A percentile compares a stretch with the other conserved stretches of the same genome.
Evolutionary conservation across 495 filamentous ascomycete genomes (phyloP).

Genomic region (Ascodesmis nigricans): DNA sequence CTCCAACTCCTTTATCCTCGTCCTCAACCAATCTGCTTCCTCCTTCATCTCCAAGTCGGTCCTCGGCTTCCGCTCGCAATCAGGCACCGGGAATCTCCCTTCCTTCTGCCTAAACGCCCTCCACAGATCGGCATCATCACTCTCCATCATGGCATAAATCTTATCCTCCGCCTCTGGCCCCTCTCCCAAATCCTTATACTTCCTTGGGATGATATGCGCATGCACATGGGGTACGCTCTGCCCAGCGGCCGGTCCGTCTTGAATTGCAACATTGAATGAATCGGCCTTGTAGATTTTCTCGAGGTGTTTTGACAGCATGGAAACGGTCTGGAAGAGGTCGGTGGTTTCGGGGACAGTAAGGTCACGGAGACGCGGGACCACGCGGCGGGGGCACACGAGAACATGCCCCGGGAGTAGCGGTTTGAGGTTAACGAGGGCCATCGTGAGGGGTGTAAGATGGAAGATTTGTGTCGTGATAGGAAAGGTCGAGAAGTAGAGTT

Average conservation of each 20-base stretch:
- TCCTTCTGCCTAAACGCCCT: slow-evolving; percentile 30
- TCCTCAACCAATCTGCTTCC: slow-evolving; percentile 47
- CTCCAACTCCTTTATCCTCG: slow-evolving; percentile 28
- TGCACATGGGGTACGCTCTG: slow-evolving; percentile 68
- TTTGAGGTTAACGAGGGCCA: slow-evolving; percentile 82
- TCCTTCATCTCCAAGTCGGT: slow-evolving; percentile 51
- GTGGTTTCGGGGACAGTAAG: slow-evolving; percentile 49
- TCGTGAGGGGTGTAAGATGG: slow-evolving; percentile 52
- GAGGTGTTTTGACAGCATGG: slow-evolving; percentile 31
- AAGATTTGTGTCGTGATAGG: slow-evolving; percentile 57
- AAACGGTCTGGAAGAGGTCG: slow-evolving; percentile 70
- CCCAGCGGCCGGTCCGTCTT: slow-evolving; percentile 72
- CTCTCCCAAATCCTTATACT: slow-evolving; percentile 28
- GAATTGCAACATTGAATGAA: slow-evolving; percentile 75
- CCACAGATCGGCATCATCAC: slow-evolving; percentile 67
- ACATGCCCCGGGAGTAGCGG: slow-evolving; percentile 87
- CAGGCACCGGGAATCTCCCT: slow-evolving; percentile 29
- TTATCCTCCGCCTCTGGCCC: slow-evolving; percentile 33
- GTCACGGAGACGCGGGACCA: slow-evolving; percentile 51
- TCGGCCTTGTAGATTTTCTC: slow-evolving; percentile 26
- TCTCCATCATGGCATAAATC: slow-evolving; percentile 65
- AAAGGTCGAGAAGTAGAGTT: slow-evolving; percentile 41
- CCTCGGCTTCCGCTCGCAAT: slow-evolving; percentile 46
- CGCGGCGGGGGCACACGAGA: slow-evolving; percentile 45
- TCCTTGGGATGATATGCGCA: slow-evolving; percentile 75